These are phyloP conservation scores for Amaranthus hypochondriacus DNA, from an alignment of 148 eudicot species.

Conservation along the genomic window DNA sequence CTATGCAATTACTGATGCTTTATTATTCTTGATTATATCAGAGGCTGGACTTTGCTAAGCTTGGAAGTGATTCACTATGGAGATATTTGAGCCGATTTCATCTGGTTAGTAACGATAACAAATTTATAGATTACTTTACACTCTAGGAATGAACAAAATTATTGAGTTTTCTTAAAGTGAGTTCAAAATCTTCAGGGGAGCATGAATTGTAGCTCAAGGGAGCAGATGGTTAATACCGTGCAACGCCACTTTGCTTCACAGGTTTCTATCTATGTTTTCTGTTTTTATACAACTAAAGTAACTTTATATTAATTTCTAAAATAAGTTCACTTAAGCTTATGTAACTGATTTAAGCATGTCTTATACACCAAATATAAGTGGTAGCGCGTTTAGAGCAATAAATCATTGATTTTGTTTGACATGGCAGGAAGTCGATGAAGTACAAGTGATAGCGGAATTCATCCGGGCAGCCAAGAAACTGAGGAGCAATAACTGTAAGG, in stretches of 20 bases:
- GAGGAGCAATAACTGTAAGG: slow-evolving; percentile 30
- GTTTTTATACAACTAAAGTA: not conserved
- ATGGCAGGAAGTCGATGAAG: slow-evolving; percentile 73
- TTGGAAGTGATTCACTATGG: slow-evolving; percentile 81
- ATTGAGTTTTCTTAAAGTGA: slow-evolving; percentile 4
- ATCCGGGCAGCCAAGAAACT: slow-evolving; percentile 68
- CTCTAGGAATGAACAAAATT: not conserved
- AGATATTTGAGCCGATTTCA: slow-evolving; percentile 79
- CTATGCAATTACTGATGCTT: not conserved
- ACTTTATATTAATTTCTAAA: too few species aligned
- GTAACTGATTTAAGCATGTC: too few species aligned
- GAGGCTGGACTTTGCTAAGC: slow-evolving; percentile 66
- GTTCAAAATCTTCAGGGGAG: slow-evolving; percentile 44
- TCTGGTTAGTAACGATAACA: slow-evolving; percentile 45
- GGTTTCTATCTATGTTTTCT: slow-evolving; percentile 32
- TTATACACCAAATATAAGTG: too few species aligned
- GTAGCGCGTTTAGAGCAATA: not conserved
- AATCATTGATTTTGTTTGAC: slow-evolving; percentile 6
- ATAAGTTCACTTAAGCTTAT: too few species aligned
- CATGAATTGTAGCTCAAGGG: slow-evolving; percentile 53
- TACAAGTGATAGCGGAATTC: slow-evolving; percentile 75
- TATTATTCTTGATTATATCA: slow-evolving; percentile 26
- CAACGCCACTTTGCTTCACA: slow-evolving; percentile 81
- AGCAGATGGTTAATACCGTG: slow-evolving; percentile 62
- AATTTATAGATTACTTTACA: not conserved